These are phyloP conservation scores for Cephaloascus albidus DNA, from an alignment of 805 yeast species.

Conservation along the genomic window DNA sequence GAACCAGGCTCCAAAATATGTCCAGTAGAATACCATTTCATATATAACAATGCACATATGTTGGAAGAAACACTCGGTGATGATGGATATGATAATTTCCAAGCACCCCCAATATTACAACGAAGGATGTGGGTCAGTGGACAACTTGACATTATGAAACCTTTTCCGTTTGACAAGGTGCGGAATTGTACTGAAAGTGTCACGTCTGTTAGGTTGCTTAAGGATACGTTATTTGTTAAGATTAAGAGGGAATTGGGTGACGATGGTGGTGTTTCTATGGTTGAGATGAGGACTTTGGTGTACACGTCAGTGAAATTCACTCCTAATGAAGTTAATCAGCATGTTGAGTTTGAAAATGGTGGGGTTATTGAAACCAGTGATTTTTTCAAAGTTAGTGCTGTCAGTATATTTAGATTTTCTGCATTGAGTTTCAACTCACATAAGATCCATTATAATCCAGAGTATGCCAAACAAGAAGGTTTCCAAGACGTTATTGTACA, in stretches of 20 bases:
- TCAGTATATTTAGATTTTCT: constrained; percentile 53
- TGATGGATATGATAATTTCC: constrained; percentile 81
- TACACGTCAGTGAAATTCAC: constrained; percentile 40
- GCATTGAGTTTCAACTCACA: constrained; percentile 80
- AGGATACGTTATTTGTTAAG: constrained; percentile 38
- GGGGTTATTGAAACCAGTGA: constrained; percentile 3
- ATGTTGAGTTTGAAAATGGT: background rate
- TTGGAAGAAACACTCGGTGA: constrained; percentile 35
- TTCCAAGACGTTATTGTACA: constrained; percentile 60
- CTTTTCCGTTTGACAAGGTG: constrained; percentile 21
- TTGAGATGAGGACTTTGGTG: constrained; percentile 52
- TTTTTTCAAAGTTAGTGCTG: constrained; percentile 23
- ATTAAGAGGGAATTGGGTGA: constrained; percentile 39
- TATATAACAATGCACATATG: constrained; percentile 56
- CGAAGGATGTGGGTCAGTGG: constrained; percentile 84
- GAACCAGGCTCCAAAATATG: constrained; percentile 4
- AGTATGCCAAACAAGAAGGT: constrained; percentile 49
- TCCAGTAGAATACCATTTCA: constrained; percentile 53
- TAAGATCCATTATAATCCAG: constrained; percentile 63
- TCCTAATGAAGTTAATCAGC: constrained; percentile 6
- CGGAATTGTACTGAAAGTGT: constrained; percentile 48
- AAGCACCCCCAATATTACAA: constrained; percentile 48
- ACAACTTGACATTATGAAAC: constrained; percentile 28
- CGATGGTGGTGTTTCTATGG: constrained; percentile 12
- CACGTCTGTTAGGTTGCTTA: constrained; percentile 22